Base-by-base conservation (phyloP, 1,284 basidiomycete species). In the Ustilago hordei region DNA sequence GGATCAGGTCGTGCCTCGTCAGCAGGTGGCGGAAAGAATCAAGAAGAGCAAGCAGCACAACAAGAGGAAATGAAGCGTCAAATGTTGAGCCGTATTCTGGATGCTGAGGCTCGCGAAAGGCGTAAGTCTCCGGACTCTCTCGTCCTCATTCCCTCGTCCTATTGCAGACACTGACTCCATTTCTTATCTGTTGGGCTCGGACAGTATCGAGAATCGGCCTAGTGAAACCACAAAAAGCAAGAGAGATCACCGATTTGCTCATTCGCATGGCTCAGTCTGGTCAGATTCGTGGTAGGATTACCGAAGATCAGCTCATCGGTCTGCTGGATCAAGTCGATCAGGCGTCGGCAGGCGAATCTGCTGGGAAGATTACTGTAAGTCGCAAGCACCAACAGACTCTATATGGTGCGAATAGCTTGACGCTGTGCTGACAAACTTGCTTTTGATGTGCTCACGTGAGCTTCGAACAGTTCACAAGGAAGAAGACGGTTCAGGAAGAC, bases 251-350 rank as follows among this genome's bases (percentile, higher is more conserved):
- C 87, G 90, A 89, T 13, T 91, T 97, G 64, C 88, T 99, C 50
- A 85, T 95, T 41, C 90, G 93, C 48, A 95, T 98, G 94, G 95
- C 93, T 8, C 94, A 95, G 87, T 90, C 91, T 2, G 95, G 95
- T n/a, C 95, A 98, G 86, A 88, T 98, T 55, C 90, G 92, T 62
- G 92, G 93, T 12, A 90, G 92, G 62, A 92, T 99, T 50, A 92
- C 90, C 32, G 96, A 99, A 86, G 89, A 91, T 54, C 94, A 96
- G 84, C 89, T 99, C 67, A 96, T 98, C 82, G 92, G 92, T 41
- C 88, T 99, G 19, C 89, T 99, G 62, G 94, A 98, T 85, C 95
- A 98, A 90, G 95, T 95, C 2, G 86, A 87, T 38, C 81, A 83
- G 50, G 81, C 82, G n/a, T 59, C 59, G 15, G 55, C 64, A 1